A percentile compares a stretch with the other conserved stretches of the same genome.
Evolutionary conservation across 208 protist genomes (phyloP).

Genomic region (Trypanosoma melophagium): DNA sequence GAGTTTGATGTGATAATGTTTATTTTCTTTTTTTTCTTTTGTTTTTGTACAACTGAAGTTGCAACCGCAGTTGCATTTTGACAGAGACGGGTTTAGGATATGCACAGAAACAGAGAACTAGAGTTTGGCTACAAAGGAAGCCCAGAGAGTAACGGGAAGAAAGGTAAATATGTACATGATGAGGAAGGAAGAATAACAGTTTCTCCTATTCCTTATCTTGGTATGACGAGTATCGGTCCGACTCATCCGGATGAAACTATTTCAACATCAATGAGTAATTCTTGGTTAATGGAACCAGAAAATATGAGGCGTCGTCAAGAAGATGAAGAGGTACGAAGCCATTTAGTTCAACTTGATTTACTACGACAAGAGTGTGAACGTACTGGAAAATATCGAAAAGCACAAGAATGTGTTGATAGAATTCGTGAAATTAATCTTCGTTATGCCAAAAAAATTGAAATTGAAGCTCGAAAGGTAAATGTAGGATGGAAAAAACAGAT

Average conservation of each 20-base stretch:
- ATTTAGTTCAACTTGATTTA: slow-evolving; percentile 45
- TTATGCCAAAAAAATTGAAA: slow-evolving; percentile 40
- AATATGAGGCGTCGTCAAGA: slow-evolving; percentile 24
- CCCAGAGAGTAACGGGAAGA: not conserved
- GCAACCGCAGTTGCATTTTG: not conserved
- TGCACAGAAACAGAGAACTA: too few species aligned
- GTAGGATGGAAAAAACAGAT: slow-evolving; percentile 25
- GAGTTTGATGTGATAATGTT: not conserved
- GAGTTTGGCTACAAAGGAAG: too few species aligned
- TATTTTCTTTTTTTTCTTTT: not conserved
- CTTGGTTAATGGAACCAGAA: slow-evolving; percentile 1
- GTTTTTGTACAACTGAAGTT: not conserved
- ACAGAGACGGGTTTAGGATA: too few species aligned
- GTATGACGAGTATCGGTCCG: not conserved
- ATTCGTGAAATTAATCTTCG: slow-evolving; percentile 48
- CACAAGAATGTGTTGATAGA: slow-evolving; percentile 46
- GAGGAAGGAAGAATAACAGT: not conserved
- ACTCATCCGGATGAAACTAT: slow-evolving; percentile 15
- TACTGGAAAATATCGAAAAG: slow-evolving; percentile 34
- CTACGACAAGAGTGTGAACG: slow-evolving; percentile 47
- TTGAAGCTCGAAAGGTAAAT: slow-evolving; percentile 30
- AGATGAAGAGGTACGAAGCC: slow-evolving; percentile 33
- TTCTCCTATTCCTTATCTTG: not conserved
- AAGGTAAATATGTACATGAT: not conserved
- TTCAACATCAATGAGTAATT: not conserved